Conservation (phyloP, 2,329 filamentous ascomycete species). For the Alternaria brassicae region DNA sequence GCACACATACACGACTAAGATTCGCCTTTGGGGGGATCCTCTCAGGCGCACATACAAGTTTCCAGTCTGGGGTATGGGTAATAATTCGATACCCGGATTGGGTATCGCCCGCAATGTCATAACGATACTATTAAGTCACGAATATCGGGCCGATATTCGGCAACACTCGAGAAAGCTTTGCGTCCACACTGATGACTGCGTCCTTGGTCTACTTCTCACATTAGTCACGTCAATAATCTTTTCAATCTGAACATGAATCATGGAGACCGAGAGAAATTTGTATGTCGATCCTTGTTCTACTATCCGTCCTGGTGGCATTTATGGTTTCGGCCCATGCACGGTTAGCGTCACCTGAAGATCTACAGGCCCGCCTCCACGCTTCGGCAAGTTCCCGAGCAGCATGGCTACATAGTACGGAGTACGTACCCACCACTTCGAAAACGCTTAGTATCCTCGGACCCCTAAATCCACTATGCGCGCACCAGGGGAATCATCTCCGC, state of each 20-base stretch:
- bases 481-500: not conserved
- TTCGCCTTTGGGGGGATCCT: not conserved
- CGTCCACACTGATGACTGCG: not conserved
- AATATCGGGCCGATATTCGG: not conserved
- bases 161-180: not conserved
- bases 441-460: constrained; percentile 1
- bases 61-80: not conserved
- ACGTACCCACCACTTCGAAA: not conserved
- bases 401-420: not conserved
- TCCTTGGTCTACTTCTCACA: not conserved
- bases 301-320: not conserved
- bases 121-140: not conserved
- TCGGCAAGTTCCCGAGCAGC: not conserved
- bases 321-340: not conserved
- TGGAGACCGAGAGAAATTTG: not conserved
- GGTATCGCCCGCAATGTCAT: not conserved
- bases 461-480: not conserved
- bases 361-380: not conserved
- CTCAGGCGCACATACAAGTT: not conserved
- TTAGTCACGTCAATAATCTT: not conserved
- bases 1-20: not conserved
- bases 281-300: not conserved
- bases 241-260: not conserved
- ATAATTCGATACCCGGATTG: not conserved
- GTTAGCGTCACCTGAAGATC: not conserved